These are phyloP conservation scores for Rhizopogon sp. DNA, from an alignment of 768 basidiomycete species.

Conservation along the genomic window DNA sequence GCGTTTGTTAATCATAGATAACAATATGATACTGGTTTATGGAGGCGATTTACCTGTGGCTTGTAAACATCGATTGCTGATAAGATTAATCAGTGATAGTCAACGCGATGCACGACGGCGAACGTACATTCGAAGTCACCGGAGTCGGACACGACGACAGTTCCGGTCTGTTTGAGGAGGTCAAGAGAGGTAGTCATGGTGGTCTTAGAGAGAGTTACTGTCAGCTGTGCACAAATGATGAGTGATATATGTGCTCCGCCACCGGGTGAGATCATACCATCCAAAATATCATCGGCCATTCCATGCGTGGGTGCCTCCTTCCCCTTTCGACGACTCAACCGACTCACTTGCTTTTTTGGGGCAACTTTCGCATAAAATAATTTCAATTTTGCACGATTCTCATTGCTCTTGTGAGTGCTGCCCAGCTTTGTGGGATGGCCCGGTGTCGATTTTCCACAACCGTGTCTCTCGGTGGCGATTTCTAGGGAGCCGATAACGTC, in stretches of 20 bases:
- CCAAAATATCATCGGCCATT: constrained; percentile 1
- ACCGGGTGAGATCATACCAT: constrained; percentile 4
- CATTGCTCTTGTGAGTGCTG: not conserved
- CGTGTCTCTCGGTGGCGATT: constrained; percentile 7
- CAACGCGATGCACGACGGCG: not conserved
- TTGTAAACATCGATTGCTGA: constrained; percentile 94
- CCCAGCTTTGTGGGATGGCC: constrained; percentile 1
- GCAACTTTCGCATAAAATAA: not conserved
- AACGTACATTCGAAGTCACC: constrained; percentile 84
- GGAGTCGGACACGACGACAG: constrained; percentile 95
- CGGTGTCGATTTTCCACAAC: constrained; percentile 12
- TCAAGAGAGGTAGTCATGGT: constrained; percentile 81
- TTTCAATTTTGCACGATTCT: not conserved
- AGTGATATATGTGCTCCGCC: constrained; percentile 6
- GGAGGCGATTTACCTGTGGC: constrained; percentile 58
- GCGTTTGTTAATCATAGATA: constrained; percentile 4
- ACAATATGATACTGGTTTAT: not conserved
- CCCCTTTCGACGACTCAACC: too few species aligned
- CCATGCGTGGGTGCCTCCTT: not conserved
- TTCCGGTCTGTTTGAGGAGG: constrained; percentile 85
- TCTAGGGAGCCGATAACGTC: constrained; percentile 7
- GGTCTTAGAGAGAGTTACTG: constrained; percentile 18
- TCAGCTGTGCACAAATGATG: not conserved
- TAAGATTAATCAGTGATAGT: constrained; percentile 21
- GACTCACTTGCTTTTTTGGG: not conserved